These are phyloP conservation scores for Cadophora malorum DNA, from an alignment of 2,329 filamentous ascomycete genomes.

Conservation along the genomic window DNA sequence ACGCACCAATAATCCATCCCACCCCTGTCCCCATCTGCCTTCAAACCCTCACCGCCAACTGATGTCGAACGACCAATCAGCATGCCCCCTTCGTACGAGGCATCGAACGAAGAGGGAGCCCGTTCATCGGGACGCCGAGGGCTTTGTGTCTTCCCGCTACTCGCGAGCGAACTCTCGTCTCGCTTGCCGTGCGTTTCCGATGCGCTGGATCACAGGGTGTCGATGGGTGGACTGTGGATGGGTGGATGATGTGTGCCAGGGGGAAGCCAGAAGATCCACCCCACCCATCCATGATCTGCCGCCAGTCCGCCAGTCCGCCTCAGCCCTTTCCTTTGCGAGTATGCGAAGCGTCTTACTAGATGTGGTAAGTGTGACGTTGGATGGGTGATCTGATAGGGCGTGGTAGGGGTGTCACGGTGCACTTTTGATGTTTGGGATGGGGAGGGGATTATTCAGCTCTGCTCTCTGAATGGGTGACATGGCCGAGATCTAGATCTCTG, in stretches of 20 bases:
- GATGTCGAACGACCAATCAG: not conserved
- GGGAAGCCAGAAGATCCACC: not conserved
- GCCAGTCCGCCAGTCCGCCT: not conserved
- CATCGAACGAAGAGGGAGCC: conserved; percentile 1
- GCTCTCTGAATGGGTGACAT: not conserved
- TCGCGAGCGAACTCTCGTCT: conserved; percentile 2
- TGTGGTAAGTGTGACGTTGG: conserved; percentile 8
- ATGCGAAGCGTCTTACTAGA: not conserved
- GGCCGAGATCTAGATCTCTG: conserved; percentile 1
- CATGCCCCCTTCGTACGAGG: not conserved
- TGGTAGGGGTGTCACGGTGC: conserved; percentile 1
- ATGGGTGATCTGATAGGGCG: not conserved
- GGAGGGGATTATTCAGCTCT: conserved; percentile 6
- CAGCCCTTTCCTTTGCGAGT: not conserved
- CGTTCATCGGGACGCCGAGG: conserved; percentile 5
- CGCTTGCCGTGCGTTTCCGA: conserved; percentile 12
- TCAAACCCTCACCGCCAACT: conserved; percentile 4
- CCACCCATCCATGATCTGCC: not conserved
- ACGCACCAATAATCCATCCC: not conserved
- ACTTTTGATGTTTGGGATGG: not conserved
- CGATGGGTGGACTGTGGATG: not conserved
- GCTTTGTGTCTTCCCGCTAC: not conserved
- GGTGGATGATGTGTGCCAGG: not conserved
- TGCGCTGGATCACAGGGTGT: conserved; percentile 7
- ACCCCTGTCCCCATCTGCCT: not conserved